Evolutionary conservation across 2,329 filamentous ascomycete genomes (phyloP).

Genomic region (Aspergillus ruber): DNA sequence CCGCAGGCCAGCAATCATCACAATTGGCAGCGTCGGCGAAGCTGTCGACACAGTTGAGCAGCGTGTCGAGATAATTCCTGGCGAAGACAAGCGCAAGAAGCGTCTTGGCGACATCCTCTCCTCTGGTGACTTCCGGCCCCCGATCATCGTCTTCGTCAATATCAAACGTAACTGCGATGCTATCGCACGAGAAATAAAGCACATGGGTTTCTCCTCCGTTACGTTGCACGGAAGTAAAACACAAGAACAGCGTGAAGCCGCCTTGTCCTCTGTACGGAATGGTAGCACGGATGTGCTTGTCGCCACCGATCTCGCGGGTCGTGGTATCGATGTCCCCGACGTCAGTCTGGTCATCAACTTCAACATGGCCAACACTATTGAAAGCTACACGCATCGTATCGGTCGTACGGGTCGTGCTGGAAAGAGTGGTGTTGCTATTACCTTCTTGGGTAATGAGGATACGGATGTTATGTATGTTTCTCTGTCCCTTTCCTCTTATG

Average conservation of each 20-base stretch:
- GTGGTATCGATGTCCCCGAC: constrained; percentile 96
- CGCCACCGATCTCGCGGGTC: constrained; percentile 87
- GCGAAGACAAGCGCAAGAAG: constrained; percentile 95
- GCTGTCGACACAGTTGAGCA: constrained; percentile 98
- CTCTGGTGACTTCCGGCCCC: constrained; percentile 71
- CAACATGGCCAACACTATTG: constrained; percentile 93
- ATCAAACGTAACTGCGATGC: constrained; percentile 99
- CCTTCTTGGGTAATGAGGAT: constrained; percentile 89
- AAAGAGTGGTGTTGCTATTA: constrained; percentile 93
- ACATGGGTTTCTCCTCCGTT: constrained; percentile 83
- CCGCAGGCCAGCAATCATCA: constrained; percentile 84
- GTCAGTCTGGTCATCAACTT: constrained; percentile 95
- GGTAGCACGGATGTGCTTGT: constrained; percentile 82
- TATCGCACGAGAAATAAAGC: constrained; percentile 86
- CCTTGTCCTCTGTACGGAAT: constrained; percentile 73
- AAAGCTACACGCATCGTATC: constrained; percentile 93
- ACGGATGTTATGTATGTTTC: constrained; percentile 67
- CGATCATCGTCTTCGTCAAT: constrained; percentile 99
- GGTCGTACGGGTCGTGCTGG: constrained; percentile 95
- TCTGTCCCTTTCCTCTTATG: neutral
- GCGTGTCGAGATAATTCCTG: constrained; percentile 81
- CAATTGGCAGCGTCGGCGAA: constrained; percentile 89
- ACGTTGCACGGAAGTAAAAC: constrained; percentile 95
- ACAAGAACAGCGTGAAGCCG: constrained; percentile 94
- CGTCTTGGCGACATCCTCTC: constrained; percentile 83